phyloP scores from a whole-genome alignment of 2,329 filamentous ascomycete species.

The Keithomyces neogunnii region DNA sequence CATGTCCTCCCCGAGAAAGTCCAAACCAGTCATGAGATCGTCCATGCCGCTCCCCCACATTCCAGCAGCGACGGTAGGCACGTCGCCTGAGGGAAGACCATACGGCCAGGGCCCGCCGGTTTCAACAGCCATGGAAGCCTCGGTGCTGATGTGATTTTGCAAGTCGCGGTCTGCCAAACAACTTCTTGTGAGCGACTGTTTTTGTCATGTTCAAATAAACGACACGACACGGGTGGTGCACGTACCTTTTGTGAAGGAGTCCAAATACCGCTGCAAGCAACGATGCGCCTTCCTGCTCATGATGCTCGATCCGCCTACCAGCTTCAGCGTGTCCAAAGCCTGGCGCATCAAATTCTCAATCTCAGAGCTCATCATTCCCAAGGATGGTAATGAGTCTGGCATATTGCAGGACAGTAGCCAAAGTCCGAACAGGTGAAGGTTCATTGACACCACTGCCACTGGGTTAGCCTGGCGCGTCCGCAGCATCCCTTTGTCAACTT shows the following conservation, averaged over 20 bases:
- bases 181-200: background rate
- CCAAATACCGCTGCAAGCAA: conserved; percentile 12
- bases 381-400: conserved; percentile 2
- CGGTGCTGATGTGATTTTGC: background rate
- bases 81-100: background rate
- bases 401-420: conserved; percentile 14
- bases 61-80: background rate
- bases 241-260: conserved; percentile 6
- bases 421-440: conserved; percentile 18
- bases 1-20: conserved; percentile 6
- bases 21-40: conserved; percentile 9
- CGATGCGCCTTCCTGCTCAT: conserved; percentile 16
- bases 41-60: conserved; percentile 5
- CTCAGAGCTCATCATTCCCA: conserved; percentile 8
- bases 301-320: conserved; percentile 13
- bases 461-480: too few relatives aligned
- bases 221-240: background rate
- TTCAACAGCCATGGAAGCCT: background rate
- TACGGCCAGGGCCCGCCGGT: background rate
- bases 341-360: conserved; percentile 9
- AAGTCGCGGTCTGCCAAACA: background rate
- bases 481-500: conserved; percentile 4
- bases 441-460: conserved; percentile 16
- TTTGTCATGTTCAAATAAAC: background rate
- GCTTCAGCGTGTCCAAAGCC: conserved; percentile 10